A percentile compares a stretch with the other conserved stretches of the same genome.
Evolutionary conservation across 345 rosid genomes (phyloP).

Genomic region (Hypericum perforatum): DNA sequence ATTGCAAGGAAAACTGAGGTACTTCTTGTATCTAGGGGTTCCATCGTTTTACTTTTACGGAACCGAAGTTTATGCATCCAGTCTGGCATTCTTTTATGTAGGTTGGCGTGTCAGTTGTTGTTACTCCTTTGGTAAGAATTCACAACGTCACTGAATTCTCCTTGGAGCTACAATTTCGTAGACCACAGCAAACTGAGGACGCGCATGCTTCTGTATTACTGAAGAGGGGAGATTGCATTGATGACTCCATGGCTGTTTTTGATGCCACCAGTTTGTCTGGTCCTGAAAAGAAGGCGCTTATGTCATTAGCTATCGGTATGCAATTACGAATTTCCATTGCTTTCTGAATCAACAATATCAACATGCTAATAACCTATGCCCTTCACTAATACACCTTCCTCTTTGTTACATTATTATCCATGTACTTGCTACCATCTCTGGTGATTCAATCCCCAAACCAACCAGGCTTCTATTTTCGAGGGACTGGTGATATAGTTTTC

Average conservation of each 20-base stretch:
- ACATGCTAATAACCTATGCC: background rate
- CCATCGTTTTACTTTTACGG: no score
- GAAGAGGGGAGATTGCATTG: constrained; percentile 66
- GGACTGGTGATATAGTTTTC: no score
- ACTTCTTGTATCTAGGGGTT: constrained; percentile 2
- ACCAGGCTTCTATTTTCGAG: no score
- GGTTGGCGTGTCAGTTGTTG: constrained; percentile 76
- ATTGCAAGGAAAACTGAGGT: constrained; percentile 65
- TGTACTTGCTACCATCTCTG: no score
- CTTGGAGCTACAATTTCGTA: constrained; percentile 67
- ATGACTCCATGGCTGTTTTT: constrained; percentile 72
- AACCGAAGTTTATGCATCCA: background rate
- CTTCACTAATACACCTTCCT: no score
- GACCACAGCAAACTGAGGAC: constrained; percentile 48
- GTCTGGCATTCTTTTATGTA: constrained; percentile 14
- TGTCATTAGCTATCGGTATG: constrained; percentile 76
- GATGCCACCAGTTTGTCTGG: constrained; percentile 70
- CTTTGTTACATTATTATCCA: no score
- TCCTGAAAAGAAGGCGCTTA: constrained; percentile 61
- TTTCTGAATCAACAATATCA: background rate
- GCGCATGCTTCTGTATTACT: constrained; percentile 48
- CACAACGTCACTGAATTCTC: constrained; percentile 72
- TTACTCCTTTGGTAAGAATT: constrained; percentile 78
- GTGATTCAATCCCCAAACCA: no score
- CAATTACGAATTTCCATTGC: background rate